A percentile compares a stretch with the other conserved stretches of the same genome.
Conservation (phyloP, 345 rosid genomes). For the Excoecaria cochinchinensis region DNA sequence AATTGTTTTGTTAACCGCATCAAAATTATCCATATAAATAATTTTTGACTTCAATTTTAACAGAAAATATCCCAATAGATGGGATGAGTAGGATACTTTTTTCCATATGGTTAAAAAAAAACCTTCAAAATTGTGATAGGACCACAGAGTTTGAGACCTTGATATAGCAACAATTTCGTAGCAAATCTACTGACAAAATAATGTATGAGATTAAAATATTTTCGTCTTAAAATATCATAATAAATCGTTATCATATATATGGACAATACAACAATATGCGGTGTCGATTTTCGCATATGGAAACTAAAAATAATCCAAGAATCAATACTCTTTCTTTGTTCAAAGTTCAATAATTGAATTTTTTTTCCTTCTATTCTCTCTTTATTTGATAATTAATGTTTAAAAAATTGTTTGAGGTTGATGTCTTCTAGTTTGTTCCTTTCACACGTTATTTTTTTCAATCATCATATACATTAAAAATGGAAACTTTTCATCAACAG, state of each 20-base stretch:
- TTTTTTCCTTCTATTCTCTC: background rate
- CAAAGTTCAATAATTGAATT: background rate
- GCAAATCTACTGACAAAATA: background rate
- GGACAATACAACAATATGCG: background rate
- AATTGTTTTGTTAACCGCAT: too few species aligned
- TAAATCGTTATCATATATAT: background rate
- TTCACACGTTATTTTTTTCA: background rate
- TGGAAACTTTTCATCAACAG: background rate
- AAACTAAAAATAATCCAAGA: background rate
- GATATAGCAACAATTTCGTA: too few species aligned
- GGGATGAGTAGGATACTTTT: too few species aligned
- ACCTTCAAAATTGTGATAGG: too few species aligned
- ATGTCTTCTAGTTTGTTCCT: constrained; percentile 3
- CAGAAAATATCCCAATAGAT: too few species aligned
- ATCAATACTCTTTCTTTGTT: background rate
- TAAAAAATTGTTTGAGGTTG: background rate
- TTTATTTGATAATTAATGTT: background rate
- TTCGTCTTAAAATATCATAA: background rate
- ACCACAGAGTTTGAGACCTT: too few species aligned
- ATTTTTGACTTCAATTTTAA: too few species aligned
- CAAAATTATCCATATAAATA: too few species aligned
- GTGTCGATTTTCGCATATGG: constrained; percentile 10
- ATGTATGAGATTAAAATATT: background rate
- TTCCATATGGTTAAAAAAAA: too few species aligned
- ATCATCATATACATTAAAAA: background rate